These are phyloP conservation scores for Aechmea fasciata DNA, from an alignment of 176 grass and related monocot species.

Conservation along the genomic window DNA sequence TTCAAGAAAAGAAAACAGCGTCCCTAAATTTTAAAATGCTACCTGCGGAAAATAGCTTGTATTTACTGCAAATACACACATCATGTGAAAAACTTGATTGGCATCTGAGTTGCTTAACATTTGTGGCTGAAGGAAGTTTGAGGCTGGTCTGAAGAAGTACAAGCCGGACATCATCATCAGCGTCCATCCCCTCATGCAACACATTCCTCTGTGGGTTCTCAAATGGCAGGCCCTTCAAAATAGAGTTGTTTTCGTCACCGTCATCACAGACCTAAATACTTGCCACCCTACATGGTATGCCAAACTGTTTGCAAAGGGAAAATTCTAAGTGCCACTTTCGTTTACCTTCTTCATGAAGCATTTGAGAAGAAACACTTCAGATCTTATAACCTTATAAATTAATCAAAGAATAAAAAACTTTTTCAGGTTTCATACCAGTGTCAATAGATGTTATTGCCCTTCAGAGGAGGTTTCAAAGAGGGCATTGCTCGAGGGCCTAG, in stretches of 20 bases:
- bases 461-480: slow-evolving; percentile 91
- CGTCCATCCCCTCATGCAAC: slow-evolving; percentile 97
- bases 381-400: slow-evolving; percentile 1
- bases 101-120: background rate
- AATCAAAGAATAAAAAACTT: slow-evolving; percentile 2
- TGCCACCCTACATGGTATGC: slow-evolving; percentile 87
- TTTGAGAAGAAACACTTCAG: background rate
- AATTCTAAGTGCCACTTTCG: too few species aligned
- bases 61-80: background rate
- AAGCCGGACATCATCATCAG: slow-evolving; percentile 99
- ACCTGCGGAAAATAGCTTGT: background rate
- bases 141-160: slow-evolving; percentile 98
- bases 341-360: background rate
- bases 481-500: slow-evolving; percentile 63
- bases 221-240: slow-evolving; percentile 98
- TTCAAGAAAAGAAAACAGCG: too few species aligned
- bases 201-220: slow-evolving; percentile 95
- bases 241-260: slow-evolving; percentile 71
- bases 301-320: too few species aligned
- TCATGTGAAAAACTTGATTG: background rate
- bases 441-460: slow-evolving; percentile 97
- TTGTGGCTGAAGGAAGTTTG: slow-evolving; percentile 84
- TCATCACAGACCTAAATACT: slow-evolving; percentile 97
- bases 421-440: slow-evolving; percentile 78
- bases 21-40: too few species aligned